Evolutionary conservation across 2,329 filamentous ascomycete genomes (phyloP), one percentile per base, ranked within the genome.

Genomic region (Colletotrichum abscissum): DNA sequence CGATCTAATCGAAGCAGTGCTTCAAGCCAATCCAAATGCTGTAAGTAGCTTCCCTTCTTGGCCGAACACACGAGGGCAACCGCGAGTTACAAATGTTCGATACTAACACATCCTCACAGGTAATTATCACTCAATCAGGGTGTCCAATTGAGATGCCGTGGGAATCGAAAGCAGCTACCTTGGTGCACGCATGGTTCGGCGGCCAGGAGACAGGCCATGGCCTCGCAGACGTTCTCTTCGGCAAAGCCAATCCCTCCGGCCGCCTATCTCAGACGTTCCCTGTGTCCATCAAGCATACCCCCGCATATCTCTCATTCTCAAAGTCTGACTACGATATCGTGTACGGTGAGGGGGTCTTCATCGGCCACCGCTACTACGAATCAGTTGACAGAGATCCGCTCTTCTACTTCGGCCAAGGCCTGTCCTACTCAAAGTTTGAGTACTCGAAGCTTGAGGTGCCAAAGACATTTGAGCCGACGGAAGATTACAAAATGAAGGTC

Each of bases 181-280:
- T 95, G 1, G 79, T 95, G 1, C 93, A 96, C 78, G 93, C 93
- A 8, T 97, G 94, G 93, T 97, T 95, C 78, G 93, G 94, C 73
- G 94, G 94, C n/a, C 94, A 97, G 78, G 94, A 97, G 84, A 93
- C 92, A 5, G 94, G 94, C 6, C 95, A 95, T 78, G 92, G 91
- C 12, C 92, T 97, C 74, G 93, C 93, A 0, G 94, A 96, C 76
- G 88, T 96, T 1, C 85, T 96, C 22, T 93, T 94, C 75, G 94
- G 93, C 60, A 89, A 92, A 74, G 88, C 90, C 59, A 95, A 93
- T 79, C 94, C 94, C 0, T 92, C 90, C 57, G 94, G 91, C 16
- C 95, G 95, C 80, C 86, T 95, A 1, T 92, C 93, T 0, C 85
- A 95, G 26, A 92, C 88, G 2, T 95, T 95, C 83, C 94, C 94